A percentile compares a stretch with the other conserved stretches of the same genome.
These are phyloP conservation scores for Eucalyptus coolabah DNA, from an alignment of 345 rosid species.

Conservation along the genomic window DNA sequence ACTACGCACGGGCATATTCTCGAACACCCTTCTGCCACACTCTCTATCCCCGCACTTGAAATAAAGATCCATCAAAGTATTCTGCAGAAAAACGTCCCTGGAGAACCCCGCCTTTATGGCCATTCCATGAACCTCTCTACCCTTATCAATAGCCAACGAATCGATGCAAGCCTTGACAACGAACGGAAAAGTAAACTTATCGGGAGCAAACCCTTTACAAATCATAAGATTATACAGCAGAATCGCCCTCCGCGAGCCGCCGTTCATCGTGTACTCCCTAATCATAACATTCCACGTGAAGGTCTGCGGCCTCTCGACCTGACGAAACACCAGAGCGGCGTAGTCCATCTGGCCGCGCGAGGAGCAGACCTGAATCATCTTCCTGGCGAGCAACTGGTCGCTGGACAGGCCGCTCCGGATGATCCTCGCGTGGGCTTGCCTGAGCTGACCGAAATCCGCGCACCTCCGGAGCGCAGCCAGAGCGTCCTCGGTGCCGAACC, in stretches of 20 bases:
- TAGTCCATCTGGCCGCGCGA: constrained; percentile 24
- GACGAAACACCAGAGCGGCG: constrained; percentile 42
- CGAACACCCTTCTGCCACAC: constrained; percentile 40
- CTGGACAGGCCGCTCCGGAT: constrained; percentile 28
- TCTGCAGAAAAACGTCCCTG: constrained; percentile 34
- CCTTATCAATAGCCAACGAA: constrained; percentile 15
- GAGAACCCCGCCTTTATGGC: constrained; percentile 48
- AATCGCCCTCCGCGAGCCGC: constrained; percentile 35
- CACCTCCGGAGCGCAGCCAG: constrained; percentile 24
- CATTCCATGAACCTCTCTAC: constrained; percentile 42
- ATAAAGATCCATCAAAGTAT: constrained; percentile 56
- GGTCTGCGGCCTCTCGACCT: constrained; percentile 15
- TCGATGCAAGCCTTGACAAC: constrained; percentile 49
- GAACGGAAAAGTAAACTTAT: constrained; percentile 73
- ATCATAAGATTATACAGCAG: constrained; percentile 46
- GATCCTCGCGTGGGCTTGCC: constrained; percentile 43
- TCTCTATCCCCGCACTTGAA: constrained; percentile 33
- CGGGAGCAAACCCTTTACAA: constrained; percentile 22
- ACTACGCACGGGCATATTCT: constrained; percentile 29
- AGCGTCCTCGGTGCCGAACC: constrained; percentile 30
- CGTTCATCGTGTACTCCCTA: constrained; percentile 27
- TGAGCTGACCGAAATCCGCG: constrained; percentile 35
- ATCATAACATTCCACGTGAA: constrained; percentile 78
- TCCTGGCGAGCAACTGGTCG: constrained; percentile 47
- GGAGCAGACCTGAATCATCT: constrained; percentile 36